These are phyloP conservation scores for Chytriomyces sp. DNA, from an alignment of 192 early-diverging fungal species.

Conservation along the genomic window DNA sequence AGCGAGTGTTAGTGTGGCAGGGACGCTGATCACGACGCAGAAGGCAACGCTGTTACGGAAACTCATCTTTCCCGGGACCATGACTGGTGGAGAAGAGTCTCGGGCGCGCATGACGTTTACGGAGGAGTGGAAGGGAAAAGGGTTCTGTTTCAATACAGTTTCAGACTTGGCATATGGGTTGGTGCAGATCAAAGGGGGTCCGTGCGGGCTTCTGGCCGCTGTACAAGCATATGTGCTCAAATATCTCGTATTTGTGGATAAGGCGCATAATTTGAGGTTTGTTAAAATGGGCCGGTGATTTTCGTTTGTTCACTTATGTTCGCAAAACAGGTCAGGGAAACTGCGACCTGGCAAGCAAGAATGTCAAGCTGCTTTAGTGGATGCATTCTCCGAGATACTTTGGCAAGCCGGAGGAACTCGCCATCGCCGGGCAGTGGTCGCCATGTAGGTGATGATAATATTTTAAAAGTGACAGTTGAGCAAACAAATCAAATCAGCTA, in stretches of 20 bases:
- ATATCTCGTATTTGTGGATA: slow-evolving; percentile 37
- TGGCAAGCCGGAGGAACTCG: slow-evolving; percentile 43
- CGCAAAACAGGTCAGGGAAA: slow-evolving; percentile 10
- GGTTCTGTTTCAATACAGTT: slow-evolving; percentile 37
- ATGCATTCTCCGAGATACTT: slow-evolving; percentile 46
- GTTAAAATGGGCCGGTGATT: not conserved
- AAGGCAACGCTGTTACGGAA: slow-evolving; percentile 3
- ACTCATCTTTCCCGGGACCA: slow-evolving; percentile 24
- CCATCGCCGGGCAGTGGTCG: slow-evolving; percentile 34
- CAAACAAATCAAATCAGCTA: slow-evolving; percentile 12
- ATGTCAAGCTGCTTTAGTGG: slow-evolving; percentile 35
- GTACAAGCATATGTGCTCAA: slow-evolving; percentile 52
- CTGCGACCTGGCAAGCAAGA: slow-evolving; percentile 28
- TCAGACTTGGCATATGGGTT: slow-evolving; percentile 46
- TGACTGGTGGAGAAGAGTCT: slow-evolving; percentile 11
- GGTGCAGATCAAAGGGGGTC: slow-evolving; percentile 57
- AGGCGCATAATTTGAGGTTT: slow-evolving; percentile 28
- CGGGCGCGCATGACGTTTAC: slow-evolving; percentile 22
- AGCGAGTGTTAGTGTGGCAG: not conserved
- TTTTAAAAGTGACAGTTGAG: not conserved
- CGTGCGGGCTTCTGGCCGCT: slow-evolving; percentile 55
- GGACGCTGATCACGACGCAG: slow-evolving; percentile 20
- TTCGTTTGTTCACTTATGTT: not conserved
- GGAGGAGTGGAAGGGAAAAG: slow-evolving; percentile 51
- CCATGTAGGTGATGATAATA: slow-evolving; percentile 10